A percentile compares a stretch with the other conserved stretches of the same genome.
phyloP scores from a whole-genome alignment of 768 basidiomycete genomes.

The Agaricus blazei region DNA sequence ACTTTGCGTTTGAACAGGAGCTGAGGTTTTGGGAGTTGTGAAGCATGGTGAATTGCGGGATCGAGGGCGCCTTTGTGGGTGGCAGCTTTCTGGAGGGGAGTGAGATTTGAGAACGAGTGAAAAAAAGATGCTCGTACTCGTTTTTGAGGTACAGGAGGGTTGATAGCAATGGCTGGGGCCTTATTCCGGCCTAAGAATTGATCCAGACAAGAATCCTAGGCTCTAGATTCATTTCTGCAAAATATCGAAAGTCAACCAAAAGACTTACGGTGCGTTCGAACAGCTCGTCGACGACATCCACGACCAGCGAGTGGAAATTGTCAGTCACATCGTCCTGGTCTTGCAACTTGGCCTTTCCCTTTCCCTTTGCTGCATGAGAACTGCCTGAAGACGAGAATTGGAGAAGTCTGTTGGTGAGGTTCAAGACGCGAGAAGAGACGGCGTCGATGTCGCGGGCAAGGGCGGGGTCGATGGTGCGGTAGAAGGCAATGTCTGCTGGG shows the following conservation, averaged over 20 bases:
- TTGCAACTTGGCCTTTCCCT: conserved; percentile 52
- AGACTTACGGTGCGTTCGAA: conserved; percentile 73
- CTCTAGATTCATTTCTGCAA: background rate
- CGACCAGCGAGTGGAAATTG: conserved; percentile 69
- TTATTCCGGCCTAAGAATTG: conserved; percentile 68
- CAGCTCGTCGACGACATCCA: conserved; percentile 81
- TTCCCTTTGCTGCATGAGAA: conserved; percentile 28
- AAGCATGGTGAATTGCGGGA: conserved; percentile 67
- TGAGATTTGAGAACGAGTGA: background rate
- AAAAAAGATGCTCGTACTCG: conserved; percentile 15
- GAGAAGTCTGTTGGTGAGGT: conserved; percentile 62
- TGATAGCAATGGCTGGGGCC: conserved; percentile 56
- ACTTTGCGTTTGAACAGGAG: conserved; percentile 51
- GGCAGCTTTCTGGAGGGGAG: conserved; percentile 23
- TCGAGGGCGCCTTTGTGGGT: conserved; percentile 42
- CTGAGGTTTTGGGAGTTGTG: conserved; percentile 80
- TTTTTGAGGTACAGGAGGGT: conserved; percentile 31
- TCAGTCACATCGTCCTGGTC: conserved; percentile 82
- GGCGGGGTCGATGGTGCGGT: conserved; percentile 75
- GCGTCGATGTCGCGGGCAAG: conserved; percentile 69
- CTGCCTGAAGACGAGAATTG: conserved; percentile 41
- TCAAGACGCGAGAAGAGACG: conserved; percentile 61
- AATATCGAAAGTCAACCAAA: background rate
- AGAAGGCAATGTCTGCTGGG: conserved; percentile 79
- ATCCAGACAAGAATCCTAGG: conserved; percentile 79